These are phyloP conservation scores for Aspergillus niger DNA, from an alignment of 2,329 filamentous ascomycete genomes.

Conservation along the genomic window DNA sequence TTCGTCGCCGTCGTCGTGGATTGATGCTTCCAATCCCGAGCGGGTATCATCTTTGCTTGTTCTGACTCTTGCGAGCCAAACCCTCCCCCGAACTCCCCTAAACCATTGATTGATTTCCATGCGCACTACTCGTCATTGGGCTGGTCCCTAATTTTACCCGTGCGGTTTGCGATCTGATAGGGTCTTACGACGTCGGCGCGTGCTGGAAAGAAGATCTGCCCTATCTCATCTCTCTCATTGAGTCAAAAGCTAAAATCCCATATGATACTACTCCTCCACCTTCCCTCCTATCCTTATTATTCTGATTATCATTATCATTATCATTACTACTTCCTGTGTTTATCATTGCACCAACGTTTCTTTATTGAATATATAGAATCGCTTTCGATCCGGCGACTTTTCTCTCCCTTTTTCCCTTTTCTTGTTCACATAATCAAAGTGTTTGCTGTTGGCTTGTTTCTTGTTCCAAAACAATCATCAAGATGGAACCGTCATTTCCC, in stretches of 20 bases:
- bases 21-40: slow-evolving; percentile 10
- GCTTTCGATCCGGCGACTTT: not conserved
- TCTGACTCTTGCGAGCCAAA: not conserved
- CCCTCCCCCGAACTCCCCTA: not conserved
- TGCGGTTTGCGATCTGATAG: slow-evolving; percentile 7
- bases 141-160: slow-evolving; percentile 19
- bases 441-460: not conserved
- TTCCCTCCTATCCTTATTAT: not conserved
- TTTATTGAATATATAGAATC: not conserved
- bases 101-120: slow-evolving; percentile 10
- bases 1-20: slow-evolving; percentile 8
- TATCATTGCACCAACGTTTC: not conserved
- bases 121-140: slow-evolving; percentile 18
- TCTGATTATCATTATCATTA: too few species aligned
- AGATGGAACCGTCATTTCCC: slow-evolving; percentile 39
- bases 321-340: too few species aligned
- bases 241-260: not conserved
- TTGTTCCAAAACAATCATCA: not conserved
- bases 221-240: not conserved
- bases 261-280: slow-evolving; percentile 1
- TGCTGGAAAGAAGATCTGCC: slow-evolving; percentile 1
- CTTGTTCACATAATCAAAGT: not conserved
- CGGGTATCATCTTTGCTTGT: slow-evolving; percentile 10
- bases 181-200: slow-evolving; percentile 2
- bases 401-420: too few species aligned